Evolutionary conservation across 805 yeast genomes (phyloP).

Genomic region (Kregervanrija delftensis): DNA sequence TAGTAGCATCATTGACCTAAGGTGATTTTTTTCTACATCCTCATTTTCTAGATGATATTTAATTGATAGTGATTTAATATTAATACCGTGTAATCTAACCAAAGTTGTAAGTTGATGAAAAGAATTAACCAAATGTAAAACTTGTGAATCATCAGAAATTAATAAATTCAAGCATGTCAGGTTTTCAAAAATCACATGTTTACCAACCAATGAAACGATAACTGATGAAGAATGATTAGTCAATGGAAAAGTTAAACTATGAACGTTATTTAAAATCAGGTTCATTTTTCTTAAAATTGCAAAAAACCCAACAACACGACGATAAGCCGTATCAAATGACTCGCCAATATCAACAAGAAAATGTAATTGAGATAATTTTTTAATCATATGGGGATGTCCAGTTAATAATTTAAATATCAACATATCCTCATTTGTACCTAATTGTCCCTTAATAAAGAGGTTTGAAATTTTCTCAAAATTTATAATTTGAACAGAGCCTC

Average conservation of each 20-base stretch:
- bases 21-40: constrained; percentile 27
- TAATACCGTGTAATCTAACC: constrained; percentile 17
- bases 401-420: constrained; percentile 25
- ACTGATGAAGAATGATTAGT: constrained; percentile 28
- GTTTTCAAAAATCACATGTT: constrained; percentile 26
- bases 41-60: constrained; percentile 19
- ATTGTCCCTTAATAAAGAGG: constrained; percentile 20
- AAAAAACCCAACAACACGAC: constrained; percentile 28
- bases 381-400: constrained; percentile 20
- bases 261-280: constrained; percentile 18
- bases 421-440: constrained; percentile 29
- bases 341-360: constrained; percentile 19
- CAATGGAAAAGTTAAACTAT: constrained; percentile 21
- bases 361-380: constrained; percentile 18
- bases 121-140: constrained; percentile 23
- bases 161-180: constrained; percentile 19
- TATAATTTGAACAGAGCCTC: constrained; percentile 22
- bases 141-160: constrained; percentile 26
- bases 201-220: constrained; percentile 21
- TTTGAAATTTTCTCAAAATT: constrained; percentile 13
- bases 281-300: constrained; percentile 28
- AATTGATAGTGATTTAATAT: constrained; percentile 18
- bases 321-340: constrained; percentile 22
- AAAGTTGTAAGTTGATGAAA: constrained; percentile 21
- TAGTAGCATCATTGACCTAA: constrained; percentile 27